Evolutionary conservation across 1,284 basidiomycete genomes (phyloP), one percentile per base, ranked within the genome.

Genomic region (Vanrija sp.): DNA sequence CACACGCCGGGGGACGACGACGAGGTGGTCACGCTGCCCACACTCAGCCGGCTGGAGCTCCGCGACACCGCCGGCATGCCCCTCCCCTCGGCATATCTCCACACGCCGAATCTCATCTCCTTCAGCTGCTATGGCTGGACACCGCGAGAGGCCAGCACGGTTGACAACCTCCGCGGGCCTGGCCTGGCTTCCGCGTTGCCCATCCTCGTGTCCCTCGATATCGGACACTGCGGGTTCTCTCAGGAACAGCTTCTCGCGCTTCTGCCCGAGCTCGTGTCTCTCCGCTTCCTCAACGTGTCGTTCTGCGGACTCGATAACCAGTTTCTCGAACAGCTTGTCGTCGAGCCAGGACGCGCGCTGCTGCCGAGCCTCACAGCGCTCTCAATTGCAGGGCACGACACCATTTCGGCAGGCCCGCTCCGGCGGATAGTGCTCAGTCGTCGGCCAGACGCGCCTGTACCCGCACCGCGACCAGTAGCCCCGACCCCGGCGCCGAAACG

Each of bases 291-390:
- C 34, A 69, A 67, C 50, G 57, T 68, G 10, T 57, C 65, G 3
- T 60, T 43, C 47, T 58, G 55, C 38, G 43, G 50, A 1, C 16
- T 71, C 0, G 50, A 62, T 49, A 68, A 69, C 39, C 46, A 43
- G 0, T 67, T 74, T 47, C 39, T 72, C n/a, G 58, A 65, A 43
- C 59, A 55, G 1, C 50, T 67, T 3, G 61, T 59, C 6, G 59
- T 57, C 16, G 45, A 43, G 4, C 52, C 58, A 0, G 57, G 54
- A 8, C 25, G 47, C 21, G 38, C 43, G 6, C 43, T 67, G 1
- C 52, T 73, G 6, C 71, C 71, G 1, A 58, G 57, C 5, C 60
- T 75, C 14, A 56, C 45, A 3, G 69, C 66, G 0, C 53, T 75
- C 43, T 65, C 58, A 5, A 57, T 74, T 5, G 63, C 62, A 1